Base-by-base conservation (phyloP, 345 rosid species). In the Rhodamnia rubescens region DNA sequence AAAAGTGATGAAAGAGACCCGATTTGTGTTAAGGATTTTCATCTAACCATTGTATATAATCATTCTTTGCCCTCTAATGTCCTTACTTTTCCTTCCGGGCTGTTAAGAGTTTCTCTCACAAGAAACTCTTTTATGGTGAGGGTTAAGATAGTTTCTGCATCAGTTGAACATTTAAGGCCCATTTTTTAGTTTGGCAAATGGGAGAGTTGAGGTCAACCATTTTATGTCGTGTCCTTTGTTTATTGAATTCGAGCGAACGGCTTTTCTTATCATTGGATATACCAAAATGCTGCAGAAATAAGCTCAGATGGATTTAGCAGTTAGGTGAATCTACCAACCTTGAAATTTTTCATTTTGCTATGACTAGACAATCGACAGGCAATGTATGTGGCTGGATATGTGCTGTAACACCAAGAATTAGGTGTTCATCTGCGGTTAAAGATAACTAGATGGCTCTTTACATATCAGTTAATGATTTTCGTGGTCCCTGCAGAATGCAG, bases 11-110 rank as follows among this genome's bases (percentile, higher is more conserved):
- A 55, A 58, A 85, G 81, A 83, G 36, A 57, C 44, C 47, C 4
- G 24, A 69, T 69, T 69, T 69, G 78, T 69, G 78, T 69, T 69
- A 32, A 69, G 47, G 78, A 18, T 69, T 69, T 69, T 32, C 44
- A 12, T 50, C 59, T 69, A 86, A 84, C 83, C 75, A 50, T 49
- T 81, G 87, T 81, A 83, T 69, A 85, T 85, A 83, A 86, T 74
- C 82, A 47, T 6, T 78, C 42, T 56, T 49, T 81, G 53, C 20
- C 18, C 69, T 57, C 20, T 16, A 74, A 20, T 50, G 44, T 85
- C 50, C 80, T 42, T 24, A 64, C 54, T 8, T n/a, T 1, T 36
- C 29, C 42, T 11, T 81, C 15, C 24, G 40, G 15, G 20, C 52
- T 29, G 57, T 80, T 32, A 29, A 20, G 74, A 61, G 74, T 61